Evolutionary conservation across 208 protist species (phyloP), one percentile per base, ranked within the genome.

Genomic region (Vickermania spadyakhi): DNA sequence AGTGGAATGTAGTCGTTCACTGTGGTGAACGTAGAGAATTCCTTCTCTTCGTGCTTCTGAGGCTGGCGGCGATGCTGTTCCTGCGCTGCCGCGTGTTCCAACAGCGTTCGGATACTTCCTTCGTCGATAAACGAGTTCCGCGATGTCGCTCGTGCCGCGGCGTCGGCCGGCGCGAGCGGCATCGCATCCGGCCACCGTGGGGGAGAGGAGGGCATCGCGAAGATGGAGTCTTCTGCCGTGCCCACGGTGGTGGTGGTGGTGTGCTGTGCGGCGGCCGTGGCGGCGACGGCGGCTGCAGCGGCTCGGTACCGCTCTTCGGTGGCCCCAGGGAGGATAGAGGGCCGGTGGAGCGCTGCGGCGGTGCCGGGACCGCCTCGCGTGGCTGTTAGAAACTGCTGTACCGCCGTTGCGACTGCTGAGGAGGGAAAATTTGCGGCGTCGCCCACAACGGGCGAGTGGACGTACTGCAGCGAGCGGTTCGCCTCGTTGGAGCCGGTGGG

Each of bases 11-110:
- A 84, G 66, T 90, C 84, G 49, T 68, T 81, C 23, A 94, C 59
- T 23, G 88, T 91, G 7, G 80, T 86, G 72, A 85, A 92, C 62
- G 71, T 84, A 28, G 81, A 89, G 66, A 84, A 81, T 45, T 45
- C 36, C 36, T 45, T 45, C 1, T 58, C 53, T 26, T 29, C 0
- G 2, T 31, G n/a, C 36, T 18, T 7, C 36, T 45, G 36, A 7
- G 36, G 36, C 36, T 45, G 36, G 11, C 51, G 25, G 51, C 51
- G 13, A 23, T 55, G 51, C 21, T 27, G 51, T 23, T 55, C 51
- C 13, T 55, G 21, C 51, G 25, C 13, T 7, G 51, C 25, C 51
- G 51, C 21, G 51, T 18, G 51, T 7, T 18, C 13, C n/a, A 27
- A 7, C 13, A 55, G 21, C 21, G 13, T 27, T 23, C 26, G 5